Base-by-base conservation (phyloP, 192 early-diverging fungal species). In the Backusella sp. region DNA sequence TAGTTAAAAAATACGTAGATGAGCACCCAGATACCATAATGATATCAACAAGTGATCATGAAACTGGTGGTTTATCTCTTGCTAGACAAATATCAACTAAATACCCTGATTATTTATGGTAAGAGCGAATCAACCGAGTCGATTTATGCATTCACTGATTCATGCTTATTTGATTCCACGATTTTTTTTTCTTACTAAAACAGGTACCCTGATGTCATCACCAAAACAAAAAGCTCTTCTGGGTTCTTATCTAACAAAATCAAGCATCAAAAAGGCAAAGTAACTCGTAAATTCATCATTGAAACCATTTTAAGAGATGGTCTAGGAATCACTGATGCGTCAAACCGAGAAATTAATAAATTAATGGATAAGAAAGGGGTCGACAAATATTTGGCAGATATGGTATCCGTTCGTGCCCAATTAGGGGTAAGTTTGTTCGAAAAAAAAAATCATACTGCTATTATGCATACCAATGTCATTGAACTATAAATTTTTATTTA, bases 11-110 rank as follows among this genome's bases (percentile, higher is more conserved):
- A 23, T 99, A 86, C 79, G 91, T 98, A 28, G 87, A 93, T 46
- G 74, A 81, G 15, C 87, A 98, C 81, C 92, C 94, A 6, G 93
- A 91, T 75, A 97, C 96, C 0, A 86, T 98, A 35, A 84, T 99
- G 89, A 94, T 99, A 46, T 96, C 95, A 62, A 91, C 84, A n/a
- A 90, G 89, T 26, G 98, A 99, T 84, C 98, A 99, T 82, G 98
- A 99, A 83, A 99, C 98, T 0, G 98, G 98, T 41, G 98, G 98
- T 3, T 87, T 99, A 26, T 90, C 95, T 0, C 85, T 96, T 30
- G 96, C 87, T 36, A 87, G 90, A 76, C 95, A 98, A 86, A 79
- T 91, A 23, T 83, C 83, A 11, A 39, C 76, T 1, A 75, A 77
- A 3, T 98, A 97, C 72, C 97, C 98, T 21, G 92, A 92, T 12